Evolutionary conservation across 2,329 filamentous ascomycete genomes (phyloP).

Genomic region (Nectriaceae sp.): DNA sequence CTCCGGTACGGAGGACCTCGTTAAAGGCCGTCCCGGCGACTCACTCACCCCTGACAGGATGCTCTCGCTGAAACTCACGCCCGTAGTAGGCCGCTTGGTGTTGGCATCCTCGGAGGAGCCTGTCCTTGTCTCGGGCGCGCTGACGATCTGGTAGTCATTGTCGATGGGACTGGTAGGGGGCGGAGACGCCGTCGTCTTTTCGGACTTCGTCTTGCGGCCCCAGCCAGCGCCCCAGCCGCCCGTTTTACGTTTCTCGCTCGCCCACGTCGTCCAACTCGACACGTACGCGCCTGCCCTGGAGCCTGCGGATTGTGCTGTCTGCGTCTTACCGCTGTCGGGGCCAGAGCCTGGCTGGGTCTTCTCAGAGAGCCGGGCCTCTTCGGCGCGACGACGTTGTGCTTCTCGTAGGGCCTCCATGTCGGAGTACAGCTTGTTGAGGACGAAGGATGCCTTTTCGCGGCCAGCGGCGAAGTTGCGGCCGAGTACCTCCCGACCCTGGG

Average conservation of each 20-base stretch:
- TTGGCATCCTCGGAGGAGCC: constrained; percentile 31
- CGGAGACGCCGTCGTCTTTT: constrained; percentile 35
- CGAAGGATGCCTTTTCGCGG: constrained; percentile 81
- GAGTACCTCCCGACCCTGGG: constrained; percentile 79
- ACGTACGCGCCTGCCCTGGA: constrained; percentile 64
- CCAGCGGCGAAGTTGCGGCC: constrained; percentile 89
- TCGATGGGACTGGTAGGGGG: constrained; percentile 40
- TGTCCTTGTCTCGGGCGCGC: constrained; percentile 29
- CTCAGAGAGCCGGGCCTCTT: constrained; percentile 37
- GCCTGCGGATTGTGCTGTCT: constrained; percentile 51
- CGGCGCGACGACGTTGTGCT: constrained; percentile 43
- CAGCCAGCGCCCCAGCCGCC: constrained; percentile 47
- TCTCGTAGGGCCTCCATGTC: constrained; percentile 73
- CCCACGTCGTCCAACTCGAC: constrained; percentile 70
- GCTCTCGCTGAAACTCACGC: constrained; percentile 48
- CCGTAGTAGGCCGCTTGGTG: constrained; percentile 35
- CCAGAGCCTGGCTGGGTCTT: constrained; percentile 2
- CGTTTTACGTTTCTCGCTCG: constrained; percentile 72
- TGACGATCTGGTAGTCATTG: constrained; percentile 40
- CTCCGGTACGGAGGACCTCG: constrained; percentile 13
- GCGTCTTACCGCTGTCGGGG: constrained; percentile 41
- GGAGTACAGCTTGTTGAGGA: constrained; percentile 86
- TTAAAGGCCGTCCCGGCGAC: constrained; percentile 24
- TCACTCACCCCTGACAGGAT: constrained; percentile 43
- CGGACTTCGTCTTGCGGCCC: constrained; percentile 38